Base-by-base conservation (phyloP, 202 grass and related monocot species). In the Elaeis oleifera region DNA sequence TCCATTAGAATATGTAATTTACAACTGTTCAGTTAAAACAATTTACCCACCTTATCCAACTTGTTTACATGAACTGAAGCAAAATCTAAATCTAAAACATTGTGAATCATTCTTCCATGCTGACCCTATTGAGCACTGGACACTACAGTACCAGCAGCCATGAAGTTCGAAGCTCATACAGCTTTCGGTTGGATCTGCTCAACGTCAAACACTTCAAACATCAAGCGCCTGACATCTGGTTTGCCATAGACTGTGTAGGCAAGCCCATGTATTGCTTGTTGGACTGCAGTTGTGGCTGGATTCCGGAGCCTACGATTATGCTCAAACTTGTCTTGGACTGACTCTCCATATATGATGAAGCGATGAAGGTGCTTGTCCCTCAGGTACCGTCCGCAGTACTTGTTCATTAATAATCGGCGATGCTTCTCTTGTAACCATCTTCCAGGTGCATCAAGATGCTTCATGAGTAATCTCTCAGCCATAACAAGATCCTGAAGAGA, bases 161-260 rank as follows among this genome's bases (percentile, higher is more conserved):
- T 6, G 11, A 56, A 6, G 53, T 59, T 29, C 54, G 50, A 53
- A 25, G 65, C 39, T 96, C 79, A 96, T 56, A 96, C 80, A 23
- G 78, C 82, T 54, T 99, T 99, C 0, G 94, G 94, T 66, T 92
- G 88, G 61, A 92, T 81, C 72, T 92, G 94, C 60, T 99, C 94
- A 4, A 99, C 92, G 72, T 99, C 94, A 57, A 99, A 92, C 61
- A 89, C 88, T 72, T 99, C 80, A 23, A 99, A 92, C 94, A 99
- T 99, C 69, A 99, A 84, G 31, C 85, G 80, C 20, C 94, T 72
- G 3, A 99, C 94, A 23, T 99, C 88, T 23, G 80, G 82, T 57
- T 92, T 99, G 51, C 94, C 94, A 51, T 99, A 92, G 51, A 99
- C 85, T 0, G 79, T 81, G 74, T 89, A 99, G 1, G 88, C 70